Percentiles rank a stretch among this genome's conserved stretches.
These are phyloP conservation scores for Lyophyllum semitale DNA, from an alignment of 768 basidiomycete genomes.

Conservation along the genomic window DNA sequence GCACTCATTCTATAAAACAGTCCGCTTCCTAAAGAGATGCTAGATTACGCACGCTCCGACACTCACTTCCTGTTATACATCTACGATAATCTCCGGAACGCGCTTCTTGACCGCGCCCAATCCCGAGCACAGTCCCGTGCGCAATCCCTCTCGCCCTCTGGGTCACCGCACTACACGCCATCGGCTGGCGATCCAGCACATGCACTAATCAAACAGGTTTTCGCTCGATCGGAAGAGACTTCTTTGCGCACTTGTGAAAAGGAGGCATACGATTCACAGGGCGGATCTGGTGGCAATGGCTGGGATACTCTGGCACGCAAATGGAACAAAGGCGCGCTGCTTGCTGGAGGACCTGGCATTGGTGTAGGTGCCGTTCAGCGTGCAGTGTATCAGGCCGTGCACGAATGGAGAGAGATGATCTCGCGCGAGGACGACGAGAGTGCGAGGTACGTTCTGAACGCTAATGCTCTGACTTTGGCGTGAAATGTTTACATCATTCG, in stretches of 20 bases:
- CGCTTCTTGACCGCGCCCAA: slow-evolving; percentile 72
- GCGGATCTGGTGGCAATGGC: slow-evolving; percentile 67
- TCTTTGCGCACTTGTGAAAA: slow-evolving; percentile 70
- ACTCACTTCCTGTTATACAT: slow-evolving; percentile 94
- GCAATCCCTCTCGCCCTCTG: slow-evolving; percentile 30
- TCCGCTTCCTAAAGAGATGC: slow-evolving; percentile 87
- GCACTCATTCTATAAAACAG: slow-evolving; percentile 27
- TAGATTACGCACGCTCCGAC: slow-evolving; percentile 91
- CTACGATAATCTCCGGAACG: slow-evolving; percentile 88
- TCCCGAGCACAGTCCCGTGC: slow-evolving; percentile 42
- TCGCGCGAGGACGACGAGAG: slow-evolving; percentile 89
- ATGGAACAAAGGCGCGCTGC: slow-evolving; percentile 73
- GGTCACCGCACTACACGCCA: slow-evolving; percentile 23
- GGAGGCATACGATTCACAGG: slow-evolving; percentile 67
- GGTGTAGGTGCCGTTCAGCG: slow-evolving; percentile 47
- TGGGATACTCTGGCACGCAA: slow-evolving; percentile 80
- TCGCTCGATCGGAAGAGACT: slow-evolving; percentile 77
- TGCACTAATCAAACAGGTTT: slow-evolving; percentile 58
- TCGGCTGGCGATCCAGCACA: slow-evolving; percentile 26
- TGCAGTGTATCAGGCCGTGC: slow-evolving; percentile 69
- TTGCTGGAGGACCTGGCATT: slow-evolving; percentile 34
- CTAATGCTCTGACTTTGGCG: slow-evolving; percentile 1
- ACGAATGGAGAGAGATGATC: slow-evolving; percentile 80
- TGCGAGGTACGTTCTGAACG: slow-evolving; percentile 49
- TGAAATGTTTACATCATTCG: not conserved